A percentile compares a stretch with the other conserved stretches of the same genome.
Evolutionary conservation across 345 rosid genomes (phyloP).

Genomic region (Carallia brachiata): DNA sequence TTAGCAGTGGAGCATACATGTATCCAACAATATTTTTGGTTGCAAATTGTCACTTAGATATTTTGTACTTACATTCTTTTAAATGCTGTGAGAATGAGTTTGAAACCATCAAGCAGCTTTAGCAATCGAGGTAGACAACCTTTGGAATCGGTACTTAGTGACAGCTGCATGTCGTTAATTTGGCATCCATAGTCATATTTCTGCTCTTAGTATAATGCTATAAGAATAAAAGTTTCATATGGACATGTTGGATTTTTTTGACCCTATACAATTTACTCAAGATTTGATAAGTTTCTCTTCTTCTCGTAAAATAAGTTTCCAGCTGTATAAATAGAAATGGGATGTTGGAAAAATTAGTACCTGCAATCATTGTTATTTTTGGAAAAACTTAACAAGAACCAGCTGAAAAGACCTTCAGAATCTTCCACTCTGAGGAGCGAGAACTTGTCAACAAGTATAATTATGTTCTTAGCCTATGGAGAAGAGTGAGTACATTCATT

Average conservation of each 20-base stretch:
- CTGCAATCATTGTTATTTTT: too few relatives aligned
- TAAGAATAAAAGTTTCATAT: not conserved
- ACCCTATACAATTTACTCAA: not conserved
- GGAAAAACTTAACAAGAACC: conserved; percentile 40
- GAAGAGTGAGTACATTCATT: conserved; percentile 58
- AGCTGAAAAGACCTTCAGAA: conserved; percentile 76
- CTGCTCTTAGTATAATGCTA: not conserved
- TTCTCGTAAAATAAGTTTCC: not conserved
- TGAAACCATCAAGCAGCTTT: conserved; percentile 2
- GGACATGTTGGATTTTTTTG: not conserved
- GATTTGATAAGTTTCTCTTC: not conserved
- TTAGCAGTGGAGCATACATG: conserved; percentile 83
- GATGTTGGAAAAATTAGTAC: not conserved
- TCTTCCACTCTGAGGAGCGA: conserved; percentile 63
- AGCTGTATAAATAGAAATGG: not conserved
- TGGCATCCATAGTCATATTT: not conserved
- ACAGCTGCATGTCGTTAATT: not conserved
- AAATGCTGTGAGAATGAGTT: not conserved
- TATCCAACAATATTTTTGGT: conserved; percentile 57
- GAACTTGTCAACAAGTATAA: conserved; percentile 85
- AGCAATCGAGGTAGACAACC: not conserved
- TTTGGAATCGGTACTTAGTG: not conserved
- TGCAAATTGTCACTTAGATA: conserved; percentile 6
- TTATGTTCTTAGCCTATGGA: conserved; percentile 82
- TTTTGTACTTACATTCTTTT: not conserved